phyloP scores from a whole-genome alignment of 257 asterid species.

The Ajuga chamaepitys region DNA sequence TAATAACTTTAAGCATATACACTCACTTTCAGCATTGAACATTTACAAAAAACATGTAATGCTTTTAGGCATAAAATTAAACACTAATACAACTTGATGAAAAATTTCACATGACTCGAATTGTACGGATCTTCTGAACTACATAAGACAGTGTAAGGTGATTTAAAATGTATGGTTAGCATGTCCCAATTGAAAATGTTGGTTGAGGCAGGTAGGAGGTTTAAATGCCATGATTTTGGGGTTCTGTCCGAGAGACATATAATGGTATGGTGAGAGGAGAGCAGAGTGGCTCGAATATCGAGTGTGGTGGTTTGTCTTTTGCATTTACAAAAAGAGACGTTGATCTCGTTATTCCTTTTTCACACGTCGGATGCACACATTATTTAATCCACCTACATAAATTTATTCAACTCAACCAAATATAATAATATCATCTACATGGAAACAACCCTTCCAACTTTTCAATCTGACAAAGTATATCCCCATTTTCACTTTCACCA shows the following conservation, averaged over 20 bases:
- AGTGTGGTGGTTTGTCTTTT: constrained; percentile 6
- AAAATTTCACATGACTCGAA: too few species aligned
- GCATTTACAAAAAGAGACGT: constrained; percentile 24
- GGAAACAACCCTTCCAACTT: constrained; percentile 13
- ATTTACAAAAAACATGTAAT: too few species aligned
- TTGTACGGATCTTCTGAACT: too few species aligned
- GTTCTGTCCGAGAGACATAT: constrained; percentile 1
- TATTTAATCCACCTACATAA: background rate
- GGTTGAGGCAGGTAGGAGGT: constrained; percentile 13
- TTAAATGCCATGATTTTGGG: constrained; percentile 28
- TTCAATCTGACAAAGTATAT: constrained; percentile 16
- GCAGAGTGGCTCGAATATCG: constrained; percentile 22
- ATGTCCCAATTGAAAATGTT: background rate
- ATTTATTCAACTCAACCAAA: background rate
- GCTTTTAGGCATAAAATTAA: too few species aligned
- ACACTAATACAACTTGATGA: too few species aligned
- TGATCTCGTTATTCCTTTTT: constrained; percentile 9
- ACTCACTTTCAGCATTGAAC: too few species aligned
- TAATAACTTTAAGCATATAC: too few species aligned
- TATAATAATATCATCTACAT: background rate
- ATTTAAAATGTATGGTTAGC: too few species aligned
- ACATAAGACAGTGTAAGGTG: too few species aligned
- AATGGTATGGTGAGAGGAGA: background rate
- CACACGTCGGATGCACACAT: constrained; percentile 10
- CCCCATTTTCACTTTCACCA: background rate